These are phyloP conservation scores for Priceomyces castillae DNA, from an alignment of 805 yeast species.

Conservation along the genomic window DNA sequence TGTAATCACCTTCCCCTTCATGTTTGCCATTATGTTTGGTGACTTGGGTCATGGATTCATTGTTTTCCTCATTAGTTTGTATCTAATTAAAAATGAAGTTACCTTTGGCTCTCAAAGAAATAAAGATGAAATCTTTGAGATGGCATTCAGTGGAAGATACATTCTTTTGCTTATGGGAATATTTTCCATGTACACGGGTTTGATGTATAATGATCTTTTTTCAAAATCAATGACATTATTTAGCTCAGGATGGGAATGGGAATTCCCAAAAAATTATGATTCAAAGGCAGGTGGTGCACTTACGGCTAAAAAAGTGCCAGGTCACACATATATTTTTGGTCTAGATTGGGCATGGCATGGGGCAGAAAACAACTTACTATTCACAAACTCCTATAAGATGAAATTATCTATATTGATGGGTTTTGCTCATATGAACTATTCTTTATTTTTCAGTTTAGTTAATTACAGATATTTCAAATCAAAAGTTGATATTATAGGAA, in stretches of 20 bases:
- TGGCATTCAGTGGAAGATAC: slow-evolving; percentile 73
- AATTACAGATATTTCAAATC: slow-evolving; percentile 58
- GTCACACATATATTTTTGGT: slow-evolving; percentile 59
- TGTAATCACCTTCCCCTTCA: slow-evolving; percentile 72
- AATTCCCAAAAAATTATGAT: slow-evolving; percentile 47
- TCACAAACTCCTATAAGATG: slow-evolving; percentile 75
- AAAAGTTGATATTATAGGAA: slow-evolving; percentile 64
- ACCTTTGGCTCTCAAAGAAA: slow-evolving; percentile 50
- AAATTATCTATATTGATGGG: slow-evolving; percentile 75
- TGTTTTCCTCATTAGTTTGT: slow-evolving; percentile 52
- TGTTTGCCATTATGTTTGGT: slow-evolving; percentile 85
- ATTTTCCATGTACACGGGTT: slow-evolving; percentile 73
- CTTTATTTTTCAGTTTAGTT: slow-evolving; percentile 64
- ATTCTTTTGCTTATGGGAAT: slow-evolving; percentile 67
- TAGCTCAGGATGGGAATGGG: slow-evolving; percentile 69
- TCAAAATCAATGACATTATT: slow-evolving; percentile 69
- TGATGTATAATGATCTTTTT: slow-evolving; percentile 68
- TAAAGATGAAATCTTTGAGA: slow-evolving; percentile 72
- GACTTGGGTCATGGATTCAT: slow-evolving; percentile 78
- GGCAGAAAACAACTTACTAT: slow-evolving; percentile 66
- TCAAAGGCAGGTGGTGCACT: slow-evolving; percentile 29
- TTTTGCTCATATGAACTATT: slow-evolving; percentile 70
- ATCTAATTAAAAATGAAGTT: slow-evolving; percentile 54
- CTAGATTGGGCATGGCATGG: slow-evolving; percentile 79
- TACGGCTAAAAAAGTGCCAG: slow-evolving; percentile 40